Percentiles rank a stretch among this genome's conserved stretches.
Conservation (phyloP, 176 grass and related monocot genomes). For the Secale cereale region DNA sequence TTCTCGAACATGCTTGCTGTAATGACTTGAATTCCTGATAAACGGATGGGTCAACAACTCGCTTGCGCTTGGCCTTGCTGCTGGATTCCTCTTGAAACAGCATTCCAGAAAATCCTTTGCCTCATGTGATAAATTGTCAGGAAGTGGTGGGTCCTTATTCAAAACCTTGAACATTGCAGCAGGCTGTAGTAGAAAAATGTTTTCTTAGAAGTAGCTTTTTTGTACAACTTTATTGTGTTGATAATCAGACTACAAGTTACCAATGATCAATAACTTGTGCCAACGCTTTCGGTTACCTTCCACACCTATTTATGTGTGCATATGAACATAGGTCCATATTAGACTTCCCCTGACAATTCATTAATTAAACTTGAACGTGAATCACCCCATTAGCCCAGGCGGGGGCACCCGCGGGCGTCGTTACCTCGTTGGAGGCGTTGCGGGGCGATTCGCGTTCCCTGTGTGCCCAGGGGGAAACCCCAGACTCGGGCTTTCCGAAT, state of each 20-base stretch:
- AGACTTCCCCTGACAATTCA: too few species aligned
- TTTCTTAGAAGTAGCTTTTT: not conserved
- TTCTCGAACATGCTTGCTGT: conserved; percentile 62
- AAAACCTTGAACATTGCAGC: conserved; percentile 90
- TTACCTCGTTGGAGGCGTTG: too few species aligned
- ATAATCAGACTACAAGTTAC: not conserved
- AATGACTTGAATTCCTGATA: conserved; percentile 60
- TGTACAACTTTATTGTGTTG: not conserved
- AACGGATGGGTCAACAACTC: conserved; percentile 80
- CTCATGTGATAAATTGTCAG: conserved; percentile 62
- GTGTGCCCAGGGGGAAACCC: too few species aligned
- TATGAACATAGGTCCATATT: too few species aligned
- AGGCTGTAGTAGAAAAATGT: conserved; percentile 36
- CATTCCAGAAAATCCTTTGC: conserved; percentile 75
- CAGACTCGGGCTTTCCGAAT: too few species aligned
- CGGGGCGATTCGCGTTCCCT: too few species aligned
- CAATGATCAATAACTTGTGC: not conserved
- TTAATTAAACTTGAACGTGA: too few species aligned
- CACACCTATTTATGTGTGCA: not conserved
- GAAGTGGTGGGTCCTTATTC: conserved; percentile 64
- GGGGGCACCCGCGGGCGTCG: too few species aligned
- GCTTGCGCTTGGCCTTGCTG: conserved; percentile 58
- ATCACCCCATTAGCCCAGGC: too few species aligned
- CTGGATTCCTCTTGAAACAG: conserved; percentile 86
- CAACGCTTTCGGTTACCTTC: too few species aligned